Conservation (phyloP, 805 yeast genomes). For the Teunomyces panamensis region DNA sequence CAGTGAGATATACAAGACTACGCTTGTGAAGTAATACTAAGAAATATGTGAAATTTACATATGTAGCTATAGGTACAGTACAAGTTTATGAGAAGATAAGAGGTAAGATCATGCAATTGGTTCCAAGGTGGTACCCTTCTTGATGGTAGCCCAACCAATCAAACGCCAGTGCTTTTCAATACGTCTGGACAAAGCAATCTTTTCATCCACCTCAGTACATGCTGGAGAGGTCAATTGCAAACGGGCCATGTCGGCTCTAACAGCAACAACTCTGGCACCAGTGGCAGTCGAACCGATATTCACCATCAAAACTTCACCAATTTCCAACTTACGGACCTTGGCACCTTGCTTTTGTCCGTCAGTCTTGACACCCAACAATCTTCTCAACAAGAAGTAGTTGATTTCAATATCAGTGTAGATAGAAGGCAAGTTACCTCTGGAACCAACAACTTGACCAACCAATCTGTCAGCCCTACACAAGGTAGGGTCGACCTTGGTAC, state of each 20-base stretch:
- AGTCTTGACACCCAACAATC: constrained; percentile 96
- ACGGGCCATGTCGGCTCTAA: constrained; percentile 99
- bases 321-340: constrained; percentile 90
- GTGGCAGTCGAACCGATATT: constrained; percentile 99
- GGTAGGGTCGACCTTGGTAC: constrained; percentile 98
- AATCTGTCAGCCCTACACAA: constrained; percentile 98
- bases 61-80: constrained; percentile 4
- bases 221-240: constrained; percentile 96
- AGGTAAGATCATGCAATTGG: constrained; percentile 50
- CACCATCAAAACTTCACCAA: constrained; percentile 96
- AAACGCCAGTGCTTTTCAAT: constrained; percentile 99
- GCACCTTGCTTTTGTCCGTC: constrained; percentile 94
- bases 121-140: constrained; percentile 87
- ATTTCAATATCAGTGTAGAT: constrained; percentile 97
- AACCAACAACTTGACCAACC: constrained; percentile 99
- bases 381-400: constrained; percentile 92
- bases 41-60: constrained; percentile 1
- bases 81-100: constrained; percentile 2
- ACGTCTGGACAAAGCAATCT: constrained; percentile 98
- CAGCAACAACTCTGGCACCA: constrained; percentile 98
- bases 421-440: constrained; percentile 92
- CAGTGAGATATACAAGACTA: constrained; percentile 19
- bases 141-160: constrained; percentile 99
- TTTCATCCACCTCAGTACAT: constrained; percentile 96
- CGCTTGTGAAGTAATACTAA: constrained; percentile 10